phyloP scores from a whole-genome alignment of 208 protist genomes.

The Leishmania martiniquensis region DNA sequence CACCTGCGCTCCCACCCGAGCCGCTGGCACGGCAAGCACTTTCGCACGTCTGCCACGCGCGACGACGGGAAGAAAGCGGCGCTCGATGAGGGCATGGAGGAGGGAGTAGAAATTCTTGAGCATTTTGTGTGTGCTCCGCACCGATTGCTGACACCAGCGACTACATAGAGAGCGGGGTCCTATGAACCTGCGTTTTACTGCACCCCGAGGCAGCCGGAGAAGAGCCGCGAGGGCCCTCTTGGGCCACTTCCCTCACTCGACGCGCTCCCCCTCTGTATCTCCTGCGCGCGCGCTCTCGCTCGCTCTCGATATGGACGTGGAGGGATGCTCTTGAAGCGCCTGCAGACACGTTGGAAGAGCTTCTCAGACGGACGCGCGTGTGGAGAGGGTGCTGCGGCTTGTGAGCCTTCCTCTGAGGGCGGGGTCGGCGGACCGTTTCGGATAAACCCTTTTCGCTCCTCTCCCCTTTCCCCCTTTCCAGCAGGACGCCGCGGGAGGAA shows the following conservation, averaged over 20 bases:
- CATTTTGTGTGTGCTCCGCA: constrained; percentile 61
- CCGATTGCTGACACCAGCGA: neutral
- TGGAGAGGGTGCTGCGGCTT: no score
- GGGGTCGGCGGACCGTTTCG: no score
- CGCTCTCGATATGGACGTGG: neutral
- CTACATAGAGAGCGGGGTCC: no score
- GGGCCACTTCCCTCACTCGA: neutral
- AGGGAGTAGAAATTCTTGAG: constrained; percentile 47
- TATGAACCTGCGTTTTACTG: neutral
- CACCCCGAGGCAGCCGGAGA: neutral
- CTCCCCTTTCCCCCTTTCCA: no score
- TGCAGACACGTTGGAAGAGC: neutral
- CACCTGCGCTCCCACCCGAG: constrained; percentile 68
- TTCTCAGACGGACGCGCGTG: neutral
- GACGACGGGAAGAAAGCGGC: neutral
- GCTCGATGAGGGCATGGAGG: constrained; percentile 11
- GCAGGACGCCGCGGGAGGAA: no score
- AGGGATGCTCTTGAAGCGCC: neutral
- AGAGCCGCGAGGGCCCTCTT: neutral
- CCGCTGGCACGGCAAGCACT: constrained; percentile 50
- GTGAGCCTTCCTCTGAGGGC: no score
- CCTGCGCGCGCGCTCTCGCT: no score
- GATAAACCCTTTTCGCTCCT: no score
- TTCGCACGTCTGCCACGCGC: neutral
- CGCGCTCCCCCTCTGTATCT: neutral